Conservation (phyloP, 202 grass and related monocot genomes). For the Dendrocalamus latiflorus region DNA sequence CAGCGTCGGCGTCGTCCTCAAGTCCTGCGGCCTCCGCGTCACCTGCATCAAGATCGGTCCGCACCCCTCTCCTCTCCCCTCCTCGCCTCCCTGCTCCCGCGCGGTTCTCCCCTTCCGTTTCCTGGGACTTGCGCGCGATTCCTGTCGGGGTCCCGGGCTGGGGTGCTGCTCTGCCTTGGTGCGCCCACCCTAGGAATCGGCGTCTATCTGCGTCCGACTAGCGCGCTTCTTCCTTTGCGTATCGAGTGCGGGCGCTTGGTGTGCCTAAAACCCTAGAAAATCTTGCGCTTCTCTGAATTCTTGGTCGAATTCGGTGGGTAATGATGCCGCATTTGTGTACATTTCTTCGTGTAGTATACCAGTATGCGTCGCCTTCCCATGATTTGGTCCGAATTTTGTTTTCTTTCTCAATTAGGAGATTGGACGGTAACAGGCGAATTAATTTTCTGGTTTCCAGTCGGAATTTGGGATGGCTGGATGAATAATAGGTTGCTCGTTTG, state of each 20-base stretch:
- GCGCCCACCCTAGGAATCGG: background rate
- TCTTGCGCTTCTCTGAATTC: background rate
- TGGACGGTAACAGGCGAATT: background rate
- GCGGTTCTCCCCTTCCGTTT: background rate
- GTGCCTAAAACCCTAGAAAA: background rate
- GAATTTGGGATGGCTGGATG: background rate
- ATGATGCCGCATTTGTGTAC: background rate
- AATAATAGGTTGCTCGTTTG: background rate
- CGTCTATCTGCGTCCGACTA: background rate
- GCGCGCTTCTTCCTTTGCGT: background rate
- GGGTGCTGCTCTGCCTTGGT: background rate
- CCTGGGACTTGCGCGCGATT: background rate
- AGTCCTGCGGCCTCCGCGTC: slow-evolving; percentile 81
- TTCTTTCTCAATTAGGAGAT: background rate
- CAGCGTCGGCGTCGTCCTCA: slow-evolving; percentile 86
- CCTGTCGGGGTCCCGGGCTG: background rate
- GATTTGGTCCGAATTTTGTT: background rate
- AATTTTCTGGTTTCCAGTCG: background rate
- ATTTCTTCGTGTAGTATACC: background rate
- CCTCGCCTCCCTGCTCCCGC: background rate
- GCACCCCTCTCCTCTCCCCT: background rate
- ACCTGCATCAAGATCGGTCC: slow-evolving; percentile 96
- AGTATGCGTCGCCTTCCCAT: background rate
- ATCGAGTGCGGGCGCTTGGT: background rate
- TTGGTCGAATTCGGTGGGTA: background rate